phyloP scores from a whole-genome alignment of 1,139 yeast species.

The Kluyveromyces sp. region DNA sequence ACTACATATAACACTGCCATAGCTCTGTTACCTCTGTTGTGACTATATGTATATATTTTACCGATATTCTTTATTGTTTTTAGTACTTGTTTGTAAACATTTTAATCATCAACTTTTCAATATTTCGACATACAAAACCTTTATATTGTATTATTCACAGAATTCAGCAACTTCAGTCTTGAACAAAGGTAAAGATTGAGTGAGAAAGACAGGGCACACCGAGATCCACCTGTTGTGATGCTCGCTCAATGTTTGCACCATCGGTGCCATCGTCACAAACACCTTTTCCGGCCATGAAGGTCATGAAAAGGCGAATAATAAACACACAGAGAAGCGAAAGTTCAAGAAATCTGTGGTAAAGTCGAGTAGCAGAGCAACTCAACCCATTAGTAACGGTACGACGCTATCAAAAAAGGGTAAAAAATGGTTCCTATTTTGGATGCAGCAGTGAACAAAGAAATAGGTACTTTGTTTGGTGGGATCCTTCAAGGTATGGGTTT shows the following conservation, averaged over 20 bases:
- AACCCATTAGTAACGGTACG: neutral
- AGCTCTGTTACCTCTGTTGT: neutral
- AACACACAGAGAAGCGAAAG: neutral
- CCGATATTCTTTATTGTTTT: neutral
- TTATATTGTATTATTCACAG: no score
- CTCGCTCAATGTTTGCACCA: slow-evolving; percentile 3
- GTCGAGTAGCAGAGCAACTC: neutral
- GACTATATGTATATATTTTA: neutral
- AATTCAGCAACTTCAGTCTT: no score
- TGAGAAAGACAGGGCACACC: no score
- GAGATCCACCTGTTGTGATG: neutral
- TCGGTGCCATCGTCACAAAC: neutral
- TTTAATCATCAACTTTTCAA: no score
- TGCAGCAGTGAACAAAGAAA: neutral
- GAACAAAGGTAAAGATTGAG: no score
- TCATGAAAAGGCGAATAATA: neutral
- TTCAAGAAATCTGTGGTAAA: neutral
- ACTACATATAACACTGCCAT: slow-evolving; percentile 12
- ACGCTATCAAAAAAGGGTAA: neutral
- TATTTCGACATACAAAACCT: no score
- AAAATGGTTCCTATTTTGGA: slow-evolving; percentile 14
- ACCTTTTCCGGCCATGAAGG: neutral
- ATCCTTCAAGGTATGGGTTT: slow-evolving; percentile 20
- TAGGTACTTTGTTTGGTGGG: slow-evolving; percentile 4
- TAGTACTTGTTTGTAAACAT: no score